Evolutionary conservation across 257 asterid genomes (phyloP).

Genomic region (Anisodus acutangulus): DNA sequence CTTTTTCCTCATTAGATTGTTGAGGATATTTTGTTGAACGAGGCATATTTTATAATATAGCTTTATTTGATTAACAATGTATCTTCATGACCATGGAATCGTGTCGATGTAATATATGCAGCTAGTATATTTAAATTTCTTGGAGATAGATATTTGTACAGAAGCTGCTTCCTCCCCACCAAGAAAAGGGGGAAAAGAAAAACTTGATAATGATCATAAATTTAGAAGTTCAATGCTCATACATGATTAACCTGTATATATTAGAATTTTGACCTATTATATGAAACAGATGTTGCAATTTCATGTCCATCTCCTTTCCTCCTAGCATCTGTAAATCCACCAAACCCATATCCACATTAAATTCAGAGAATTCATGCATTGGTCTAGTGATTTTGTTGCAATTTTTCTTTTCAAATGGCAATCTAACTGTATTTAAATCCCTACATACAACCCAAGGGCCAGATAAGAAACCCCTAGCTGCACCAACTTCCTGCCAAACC

Average conservation of each 20-base stretch:
- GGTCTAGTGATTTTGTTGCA: too few species aligned
- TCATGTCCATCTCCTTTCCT: too few species aligned
- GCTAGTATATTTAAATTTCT: not conserved
- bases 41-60: slow-evolving; percentile 4
- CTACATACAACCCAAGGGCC: too few species aligned
- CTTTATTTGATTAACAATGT: not conserved
- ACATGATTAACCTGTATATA: not conserved
- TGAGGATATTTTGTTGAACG: not conserved
- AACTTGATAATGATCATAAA: not conserved
- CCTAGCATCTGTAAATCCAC: too few species aligned
- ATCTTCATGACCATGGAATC: not conserved
- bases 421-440: too few species aligned
- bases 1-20: not conserved
- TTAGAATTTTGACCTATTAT: not conserved
- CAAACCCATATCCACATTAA: too few species aligned
- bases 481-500: too few species aligned
- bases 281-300: not conserved
- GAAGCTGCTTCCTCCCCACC: not conserved
- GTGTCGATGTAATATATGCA: not conserved
- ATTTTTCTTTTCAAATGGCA: too few species aligned
- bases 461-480: too few species aligned
- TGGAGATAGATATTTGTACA: not conserved
- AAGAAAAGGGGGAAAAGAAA: not conserved
- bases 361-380: too few species aligned
- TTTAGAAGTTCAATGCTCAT: not conserved